Percentiles rank a stretch among this genome's conserved stretches.
phyloP scores from a whole-genome alignment of 2,329 filamentous ascomycete genomes.

The Colletotrichum higginsianum region DNA sequence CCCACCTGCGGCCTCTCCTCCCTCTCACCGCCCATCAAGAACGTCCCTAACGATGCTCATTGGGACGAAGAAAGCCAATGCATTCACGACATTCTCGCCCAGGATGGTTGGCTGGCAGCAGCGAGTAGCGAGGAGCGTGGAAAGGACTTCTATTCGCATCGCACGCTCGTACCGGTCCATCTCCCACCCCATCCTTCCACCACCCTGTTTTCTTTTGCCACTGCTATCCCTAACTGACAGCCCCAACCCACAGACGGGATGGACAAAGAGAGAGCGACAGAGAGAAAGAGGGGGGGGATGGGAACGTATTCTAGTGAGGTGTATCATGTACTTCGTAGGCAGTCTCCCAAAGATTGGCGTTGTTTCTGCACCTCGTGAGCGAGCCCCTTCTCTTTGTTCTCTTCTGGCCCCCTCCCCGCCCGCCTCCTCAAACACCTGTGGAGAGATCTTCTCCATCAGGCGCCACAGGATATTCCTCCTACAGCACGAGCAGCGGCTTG shows the following conservation, averaged over 20 bases:
- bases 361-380: conserved; percentile 1
- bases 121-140: background rate
- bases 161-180: conserved; percentile 1
- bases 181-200: background rate
- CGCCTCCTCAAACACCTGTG: conserved; percentile 30
- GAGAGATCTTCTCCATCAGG: conserved; percentile 13
- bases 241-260: no score
- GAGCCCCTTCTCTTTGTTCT: conserved; percentile 23
- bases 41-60: conserved; percentile 18
- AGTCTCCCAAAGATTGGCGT: conserved; percentile 2
- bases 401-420: background rate
- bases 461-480: conserved; percentile 28
- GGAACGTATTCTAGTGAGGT: no score
- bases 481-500: conserved; percentile 26
- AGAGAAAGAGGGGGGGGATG: no score
- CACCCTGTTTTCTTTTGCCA: background rate
- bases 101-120: background rate
- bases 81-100: conserved; percentile 1
- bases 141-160: background rate
- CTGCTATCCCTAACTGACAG: conserved; percentile 7
- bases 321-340: background rate
- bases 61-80: conserved; percentile 19
- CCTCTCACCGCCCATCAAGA: conserved; percentile 21
- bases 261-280: no score
- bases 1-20: conserved; percentile 20